These are phyloP conservation scores for Fusarium piperis DNA, from an alignment of 2,329 filamentous ascomycete species.

Conservation along the genomic window DNA sequence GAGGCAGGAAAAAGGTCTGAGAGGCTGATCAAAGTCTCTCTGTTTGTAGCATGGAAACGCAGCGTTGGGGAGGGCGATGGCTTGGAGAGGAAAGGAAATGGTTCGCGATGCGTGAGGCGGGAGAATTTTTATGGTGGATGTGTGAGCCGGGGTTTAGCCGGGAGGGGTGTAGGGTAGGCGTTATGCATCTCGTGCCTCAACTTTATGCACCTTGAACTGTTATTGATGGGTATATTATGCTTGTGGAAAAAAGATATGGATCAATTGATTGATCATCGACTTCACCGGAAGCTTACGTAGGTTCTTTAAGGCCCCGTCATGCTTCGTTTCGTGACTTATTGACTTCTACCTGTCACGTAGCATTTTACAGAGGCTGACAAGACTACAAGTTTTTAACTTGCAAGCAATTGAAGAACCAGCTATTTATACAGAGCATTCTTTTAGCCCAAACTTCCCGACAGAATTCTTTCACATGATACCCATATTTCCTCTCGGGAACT, in stretches of 20 bases:
- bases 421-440: too few species aligned
- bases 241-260: too few species aligned
- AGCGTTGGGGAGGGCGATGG: slow-evolving; percentile 87
- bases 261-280: background rate
- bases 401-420: background rate
- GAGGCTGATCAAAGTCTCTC: slow-evolving; percentile 54
- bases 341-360: background rate
- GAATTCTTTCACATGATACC: background rate
- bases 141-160: slow-evolving; percentile 19
- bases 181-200: background rate
- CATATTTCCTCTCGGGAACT: slow-evolving; percentile 9
- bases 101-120: background rate
- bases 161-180: slow-evolving; percentile 21
- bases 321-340: background rate
- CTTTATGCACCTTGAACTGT: background rate
- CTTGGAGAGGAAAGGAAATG: slow-evolving; percentile 60
- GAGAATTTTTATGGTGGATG: slow-evolving; percentile 29
- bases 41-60: slow-evolving; percentile 95
- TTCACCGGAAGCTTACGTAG: background rate
- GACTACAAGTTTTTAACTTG: too few species aligned
- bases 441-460: too few species aligned
- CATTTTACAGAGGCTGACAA: too few species aligned
- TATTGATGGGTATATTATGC: background rate
- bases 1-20: slow-evolving; percentile 34
- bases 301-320: background rate